Percentiles rank a stretch among this genome's conserved stretches.
Evolutionary conservation across 345 rosid genomes (phyloP).

Genomic region (Brassica napus): Da-Ae NC_063442.1:12797001-12797500

Average conservation of each 20-base stretch:
- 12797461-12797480: constrained; percentile 47
- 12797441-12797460: background rate
- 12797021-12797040: no score
- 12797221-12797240: no score
- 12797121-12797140: no score
- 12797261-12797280: no score
- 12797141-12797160: background rate
- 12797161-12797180: no score
- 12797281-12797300: no score
- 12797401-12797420: background rate
- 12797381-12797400: background rate
- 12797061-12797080: no score
- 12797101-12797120: background rate
- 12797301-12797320: background rate
- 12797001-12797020: no score
- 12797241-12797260: no score
- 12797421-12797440: background rate
- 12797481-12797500: constrained; percentile 60
- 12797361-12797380: background rate
- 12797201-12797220: no score
- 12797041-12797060: no score
- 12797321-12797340: background rate
- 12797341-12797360: background rate
- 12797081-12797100: background rate
- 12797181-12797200: no score